Percentiles rank a stretch among this genome's conserved stretches.
These are phyloP conservation scores for Thalassiosira ordinaria DNA, from an alignment of 352 stramenopile species.

Conservation along the genomic window DNA sequence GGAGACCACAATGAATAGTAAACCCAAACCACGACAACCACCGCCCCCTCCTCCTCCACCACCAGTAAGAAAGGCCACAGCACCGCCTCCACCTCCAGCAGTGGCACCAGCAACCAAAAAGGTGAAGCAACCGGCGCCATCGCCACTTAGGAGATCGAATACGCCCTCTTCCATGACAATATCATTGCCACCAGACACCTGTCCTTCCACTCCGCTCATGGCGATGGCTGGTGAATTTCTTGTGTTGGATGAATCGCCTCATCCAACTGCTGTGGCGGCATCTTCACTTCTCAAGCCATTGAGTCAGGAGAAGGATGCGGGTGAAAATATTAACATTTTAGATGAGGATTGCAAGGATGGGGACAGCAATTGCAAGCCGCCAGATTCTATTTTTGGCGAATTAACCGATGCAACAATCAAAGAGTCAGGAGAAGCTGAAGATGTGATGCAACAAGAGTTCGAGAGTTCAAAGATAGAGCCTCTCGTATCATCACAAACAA, in stretches of 20 bases:
- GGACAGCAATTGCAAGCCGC: slow-evolving; percentile 13
- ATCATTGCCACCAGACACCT: background rate
- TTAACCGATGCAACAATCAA: background rate
- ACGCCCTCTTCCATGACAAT: background rate
- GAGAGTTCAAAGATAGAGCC: background rate
- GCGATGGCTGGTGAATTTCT: slow-evolving; percentile 31
- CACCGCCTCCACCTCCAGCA: background rate
- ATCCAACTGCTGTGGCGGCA: no score
- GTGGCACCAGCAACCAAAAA: background rate
- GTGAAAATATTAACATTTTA: background rate
- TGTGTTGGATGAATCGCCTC: slow-evolving; percentile 21
- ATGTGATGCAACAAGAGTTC: background rate
- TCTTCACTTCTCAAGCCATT: no score
- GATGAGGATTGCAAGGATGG: slow-evolving; percentile 22
- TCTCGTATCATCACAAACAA: slow-evolving; percentile 3
- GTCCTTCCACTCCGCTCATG: slow-evolving; percentile 26
- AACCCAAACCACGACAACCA: slow-evolving; percentile 1
- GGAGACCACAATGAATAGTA: no score
- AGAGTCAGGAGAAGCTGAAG: background rate
- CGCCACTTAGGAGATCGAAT: background rate
- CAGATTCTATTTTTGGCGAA: slow-evolving; percentile 12
- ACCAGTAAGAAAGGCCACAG: background rate
- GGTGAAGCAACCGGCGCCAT: background rate
- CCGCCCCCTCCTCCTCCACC: slow-evolving; percentile 22
- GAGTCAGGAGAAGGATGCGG: background rate